Evolutionary conservation across 164 flowering plant species (phyloP), one percentile per base, ranked within the genome.

Genomic region (Platanus orientalis): DNA sequence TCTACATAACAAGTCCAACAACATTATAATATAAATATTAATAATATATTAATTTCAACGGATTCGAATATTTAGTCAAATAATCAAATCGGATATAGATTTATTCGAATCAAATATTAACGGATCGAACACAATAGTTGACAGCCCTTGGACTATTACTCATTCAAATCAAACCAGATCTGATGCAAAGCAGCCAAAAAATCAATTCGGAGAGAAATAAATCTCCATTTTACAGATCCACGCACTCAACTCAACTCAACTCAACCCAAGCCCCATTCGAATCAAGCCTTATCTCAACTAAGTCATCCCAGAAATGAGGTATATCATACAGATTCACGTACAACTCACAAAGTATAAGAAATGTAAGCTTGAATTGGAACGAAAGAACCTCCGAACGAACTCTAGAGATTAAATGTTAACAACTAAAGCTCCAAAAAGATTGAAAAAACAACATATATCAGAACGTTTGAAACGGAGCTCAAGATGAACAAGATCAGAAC

Each of bases 101-200:
- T n/a, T n/a, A n/a, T n/a, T n/a, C n/a, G n/a, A n/a, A n/a, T n/a
- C n/a, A n/a, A n/a, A n/a, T n/a, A n/a, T 29, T 30, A 5, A 21
- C n/a, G n/a, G 48, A 23, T 36, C 20, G 34, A 44, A 29, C 56
- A 23, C 28, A 57, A 47, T 57, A 25, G 24, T 23, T 30, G 42
- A 10, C 12, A 0, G 42, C 5, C 12, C 12, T 34, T 19, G 27
- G 21, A 40, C 51, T 57, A 27, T 50, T 16, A 29, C 24, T 20
- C 36, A 5, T 45, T 57, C 30, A 48, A 45, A 57, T 30, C 61
- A 34, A 12, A 66, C 63, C 34, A 58, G 69, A 66, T 66, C 69
- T 52, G 39, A 39, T 0, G 24, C 51, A 49, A 20, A 29, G 40
- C 30, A 54, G 54, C 58, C 36, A 39, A 23, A 48, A 48, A 17